Evolutionary conservation across 495 filamentous ascomycete genomes (phyloP).

Genomic region (Aspergillus bertholletiae): DNA sequence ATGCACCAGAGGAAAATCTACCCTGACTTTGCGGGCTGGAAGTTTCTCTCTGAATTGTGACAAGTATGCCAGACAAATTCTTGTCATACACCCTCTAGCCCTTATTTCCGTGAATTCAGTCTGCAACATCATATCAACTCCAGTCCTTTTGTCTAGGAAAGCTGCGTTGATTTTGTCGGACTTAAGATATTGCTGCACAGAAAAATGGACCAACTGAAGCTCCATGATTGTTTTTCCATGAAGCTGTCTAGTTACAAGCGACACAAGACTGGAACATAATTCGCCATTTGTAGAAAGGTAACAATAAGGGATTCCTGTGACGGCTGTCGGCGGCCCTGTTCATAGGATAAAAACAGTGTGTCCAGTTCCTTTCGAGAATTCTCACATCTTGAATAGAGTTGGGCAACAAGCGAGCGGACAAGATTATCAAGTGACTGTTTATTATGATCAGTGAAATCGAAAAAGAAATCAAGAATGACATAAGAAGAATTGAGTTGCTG

Average conservation of each 20-base stretch:
- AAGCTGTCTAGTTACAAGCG: constrained; percentile 4
- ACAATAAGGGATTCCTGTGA: no score
- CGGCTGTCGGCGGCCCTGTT: no score
- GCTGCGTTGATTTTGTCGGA: neutral
- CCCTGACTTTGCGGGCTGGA: neutral
- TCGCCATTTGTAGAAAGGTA: no score
- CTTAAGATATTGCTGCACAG: constrained; percentile 11
- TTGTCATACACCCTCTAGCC: constrained; percentile 9
- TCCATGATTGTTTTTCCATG: no score
- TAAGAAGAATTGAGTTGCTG: no score
- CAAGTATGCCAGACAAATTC: constrained; percentile 11
- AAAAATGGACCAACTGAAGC: constrained; percentile 11
- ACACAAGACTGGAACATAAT: constrained; percentile 7
- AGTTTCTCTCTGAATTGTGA: neutral
- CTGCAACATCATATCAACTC: constrained; percentile 3
- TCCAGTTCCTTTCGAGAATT: no score
- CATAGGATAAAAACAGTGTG: no score
- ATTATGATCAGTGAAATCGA: no score
- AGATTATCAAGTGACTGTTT: no score
- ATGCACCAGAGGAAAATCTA: constrained; percentile 4
- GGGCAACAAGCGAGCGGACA: no score
- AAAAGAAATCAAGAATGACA: no score
- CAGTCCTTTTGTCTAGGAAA: constrained; percentile 3
- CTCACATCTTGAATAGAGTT: no score
- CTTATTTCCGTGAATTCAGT: neutral